Percentiles rank a stretch among this genome's conserved stretches.
phyloP scores from a whole-genome alignment of 176 grass and related monocot species.

The Ananas comosus region DNA sequence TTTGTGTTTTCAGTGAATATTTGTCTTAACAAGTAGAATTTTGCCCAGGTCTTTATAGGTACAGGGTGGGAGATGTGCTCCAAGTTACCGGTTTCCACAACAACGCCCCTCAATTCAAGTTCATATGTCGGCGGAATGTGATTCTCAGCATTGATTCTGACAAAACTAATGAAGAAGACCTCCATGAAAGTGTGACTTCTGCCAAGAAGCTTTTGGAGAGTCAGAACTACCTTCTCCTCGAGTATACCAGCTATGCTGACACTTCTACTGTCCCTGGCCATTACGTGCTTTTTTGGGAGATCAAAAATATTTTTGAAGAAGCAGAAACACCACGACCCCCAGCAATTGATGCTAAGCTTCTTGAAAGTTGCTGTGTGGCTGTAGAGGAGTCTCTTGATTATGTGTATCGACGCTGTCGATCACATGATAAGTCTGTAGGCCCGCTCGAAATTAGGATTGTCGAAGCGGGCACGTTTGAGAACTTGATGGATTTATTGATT shows the following conservation, averaged over 20 bases:
- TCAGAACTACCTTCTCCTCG: constrained; percentile 38
- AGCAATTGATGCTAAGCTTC: constrained; percentile 22
- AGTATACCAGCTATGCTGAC: constrained; percentile 71
- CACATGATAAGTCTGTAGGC: constrained; percentile 58
- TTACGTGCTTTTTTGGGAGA: constrained; percentile 81
- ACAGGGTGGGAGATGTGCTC: constrained; percentile 71
- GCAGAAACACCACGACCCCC: background rate
- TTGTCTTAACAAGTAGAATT: constrained; percentile 10
- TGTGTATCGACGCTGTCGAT: constrained; percentile 57
- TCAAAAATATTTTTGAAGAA: constrained; percentile 34
- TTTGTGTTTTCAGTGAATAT: background rate
- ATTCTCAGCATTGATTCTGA: constrained; percentile 61
- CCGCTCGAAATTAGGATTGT: constrained; percentile 66
- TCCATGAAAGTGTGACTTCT: constrained; percentile 49
- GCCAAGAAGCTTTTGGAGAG: constrained; percentile 48
- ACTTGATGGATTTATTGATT: constrained; percentile 65
- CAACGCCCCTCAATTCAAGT: constrained; percentile 59
- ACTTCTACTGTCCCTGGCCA: constrained; percentile 49
- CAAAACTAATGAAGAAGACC: constrained; percentile 76
- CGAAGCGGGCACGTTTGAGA: constrained; percentile 51
- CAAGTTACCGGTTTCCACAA: constrained; percentile 70
- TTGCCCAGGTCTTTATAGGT: constrained; percentile 59
- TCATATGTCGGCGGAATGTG: constrained; percentile 66
- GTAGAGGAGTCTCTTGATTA: constrained; percentile 64
- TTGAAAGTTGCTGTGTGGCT: constrained; percentile 44